Percentiles rank a stretch among this genome's conserved stretches.
Conservation (phyloP, 2,329 filamentous ascomycete genomes). For the Scytalidium lignicola region DNA sequence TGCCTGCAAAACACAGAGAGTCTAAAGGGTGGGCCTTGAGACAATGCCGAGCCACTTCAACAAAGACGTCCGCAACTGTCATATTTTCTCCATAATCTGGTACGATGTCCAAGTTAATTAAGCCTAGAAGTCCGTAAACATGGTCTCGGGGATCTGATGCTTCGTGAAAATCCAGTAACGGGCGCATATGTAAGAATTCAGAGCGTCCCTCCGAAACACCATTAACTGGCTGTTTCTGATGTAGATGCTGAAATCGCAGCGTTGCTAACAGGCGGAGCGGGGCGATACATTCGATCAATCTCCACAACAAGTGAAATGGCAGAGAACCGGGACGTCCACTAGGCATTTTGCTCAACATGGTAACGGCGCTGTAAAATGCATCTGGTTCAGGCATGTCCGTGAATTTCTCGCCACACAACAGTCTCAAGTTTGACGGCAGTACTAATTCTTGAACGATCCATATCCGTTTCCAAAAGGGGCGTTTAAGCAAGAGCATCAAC, state of each 20-base stretch:
- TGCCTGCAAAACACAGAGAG: not conserved
- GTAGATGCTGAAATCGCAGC: not conserved
- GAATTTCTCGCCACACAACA: not conserved
- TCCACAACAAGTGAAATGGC: not conserved
- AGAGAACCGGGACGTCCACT: not conserved
- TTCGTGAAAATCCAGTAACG: not conserved
- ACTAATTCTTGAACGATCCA: slow-evolving; percentile 2
- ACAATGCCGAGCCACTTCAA: not conserved
- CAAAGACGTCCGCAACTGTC: not conserved
- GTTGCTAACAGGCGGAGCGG: not conserved
- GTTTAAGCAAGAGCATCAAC: not conserved
- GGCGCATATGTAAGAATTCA: not conserved
- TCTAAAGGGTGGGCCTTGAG: not conserved
- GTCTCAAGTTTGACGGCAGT: not conserved
- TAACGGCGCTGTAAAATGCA: not conserved
- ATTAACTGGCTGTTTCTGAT: not conserved
- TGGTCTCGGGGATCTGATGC: not conserved
- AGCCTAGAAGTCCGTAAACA: not conserved
- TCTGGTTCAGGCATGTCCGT: not conserved
- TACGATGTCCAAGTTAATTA: not conserved
- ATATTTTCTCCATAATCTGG: not conserved
- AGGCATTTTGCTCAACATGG: not conserved
- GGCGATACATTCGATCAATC: not conserved
- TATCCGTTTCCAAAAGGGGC: slow-evolving; percentile 2
- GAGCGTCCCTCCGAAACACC: not conserved